Evolutionary conservation across 164 flowering plant genomes (phyloP), one percentile per base, ranked within the genome.

Genomic region (Litsea cubeba): DNA sequence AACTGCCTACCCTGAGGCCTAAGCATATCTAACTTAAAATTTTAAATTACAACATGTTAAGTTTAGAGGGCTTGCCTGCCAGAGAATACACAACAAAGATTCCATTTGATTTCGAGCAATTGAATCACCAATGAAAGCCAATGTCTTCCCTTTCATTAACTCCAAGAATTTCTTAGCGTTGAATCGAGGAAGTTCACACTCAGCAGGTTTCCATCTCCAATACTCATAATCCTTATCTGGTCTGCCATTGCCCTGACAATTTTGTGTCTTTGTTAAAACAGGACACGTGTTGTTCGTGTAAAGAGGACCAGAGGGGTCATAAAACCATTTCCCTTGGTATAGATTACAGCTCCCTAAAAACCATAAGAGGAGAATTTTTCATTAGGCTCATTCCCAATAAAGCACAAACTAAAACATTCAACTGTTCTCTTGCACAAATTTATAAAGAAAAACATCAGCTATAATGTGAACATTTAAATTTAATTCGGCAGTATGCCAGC

Each of bases 51-150:
- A 40, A 8, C 46, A 5, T 40, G 11, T 40, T 40, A 40, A 40
- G 2, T 40, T 40, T 8, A n/a, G 25, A 46, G 51, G 63, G 35
- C 68, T 83, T 80, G 81, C 97, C 97, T 93, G 97, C 99, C 99
- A 93, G 18, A 95, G 88, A 74, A 93, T 86, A 85, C 98, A 95
- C 68, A 91, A 64, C 91, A 93, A 68, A n/a, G 99, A 93, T 68
- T 95, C 99, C 95, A 93, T 90, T 76, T 95, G 98, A 81, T 95
- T 95, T 62, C 99, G 89, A 66, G 97, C 94, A 85, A 95, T 97
- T 11, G 99, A 93, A 72, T 95, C 99, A 63, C 99, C 99, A 71
- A 95, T 82, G 74, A 91, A 95, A 74, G 96, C 98, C 57, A 95
- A 75, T 46, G 96, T 95, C 81, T 95, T 95, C 51, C 99, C 98